Conservation (phyloP, 208 protist genomes). For the Sergeia podlipaevii region DNA sequence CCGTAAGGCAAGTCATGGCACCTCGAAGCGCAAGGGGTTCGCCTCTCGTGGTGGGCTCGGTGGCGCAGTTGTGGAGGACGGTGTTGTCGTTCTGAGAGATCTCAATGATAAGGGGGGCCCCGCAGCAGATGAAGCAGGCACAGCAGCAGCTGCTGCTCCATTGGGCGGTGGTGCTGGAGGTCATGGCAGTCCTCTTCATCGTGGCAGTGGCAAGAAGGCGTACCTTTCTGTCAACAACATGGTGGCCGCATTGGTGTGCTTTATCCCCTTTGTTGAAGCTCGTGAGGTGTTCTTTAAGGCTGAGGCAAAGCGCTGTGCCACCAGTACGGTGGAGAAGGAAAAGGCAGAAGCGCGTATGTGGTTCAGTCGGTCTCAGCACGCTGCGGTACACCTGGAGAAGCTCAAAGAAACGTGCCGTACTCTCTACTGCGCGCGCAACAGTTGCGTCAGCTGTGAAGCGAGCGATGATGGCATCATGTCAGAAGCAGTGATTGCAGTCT, state of each 20-base stretch:
- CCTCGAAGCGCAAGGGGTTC: neutral
- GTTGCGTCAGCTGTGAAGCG: no score
- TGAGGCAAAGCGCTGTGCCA: no score
- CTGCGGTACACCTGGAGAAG: slow-evolving; percentile 11
- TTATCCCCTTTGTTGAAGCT: slow-evolving; percentile 39
- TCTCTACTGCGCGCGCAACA: no score
- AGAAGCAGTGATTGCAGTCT: no score
- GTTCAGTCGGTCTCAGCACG: slow-evolving; percentile 22
- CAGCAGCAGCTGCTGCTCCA: neutral
- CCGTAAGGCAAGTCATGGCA: neutral
- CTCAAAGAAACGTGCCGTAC: slow-evolving; percentile 8
- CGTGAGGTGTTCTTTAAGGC: slow-evolving; percentile 23
- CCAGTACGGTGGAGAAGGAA: neutral
- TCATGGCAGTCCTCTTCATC: neutral
- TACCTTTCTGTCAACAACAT: slow-evolving; percentile 20
- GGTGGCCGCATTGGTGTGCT: slow-evolving; percentile 26
- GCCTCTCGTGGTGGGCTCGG: neutral
- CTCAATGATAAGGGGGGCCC: neutral
- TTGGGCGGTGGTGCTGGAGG: neutral
- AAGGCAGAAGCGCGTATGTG: slow-evolving; percentile 13
- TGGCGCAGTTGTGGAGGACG: no score
- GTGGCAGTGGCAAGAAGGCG: neutral
- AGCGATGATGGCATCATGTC: no score
- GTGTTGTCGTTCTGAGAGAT: neutral
- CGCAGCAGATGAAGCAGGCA: no score